A percentile compares a stretch with the other conserved stretches of the same genome.
These are phyloP conservation scores for Aquilaria agallochum DNA, from an alignment of 441 rosid species.

Conservation along the genomic window DNA sequence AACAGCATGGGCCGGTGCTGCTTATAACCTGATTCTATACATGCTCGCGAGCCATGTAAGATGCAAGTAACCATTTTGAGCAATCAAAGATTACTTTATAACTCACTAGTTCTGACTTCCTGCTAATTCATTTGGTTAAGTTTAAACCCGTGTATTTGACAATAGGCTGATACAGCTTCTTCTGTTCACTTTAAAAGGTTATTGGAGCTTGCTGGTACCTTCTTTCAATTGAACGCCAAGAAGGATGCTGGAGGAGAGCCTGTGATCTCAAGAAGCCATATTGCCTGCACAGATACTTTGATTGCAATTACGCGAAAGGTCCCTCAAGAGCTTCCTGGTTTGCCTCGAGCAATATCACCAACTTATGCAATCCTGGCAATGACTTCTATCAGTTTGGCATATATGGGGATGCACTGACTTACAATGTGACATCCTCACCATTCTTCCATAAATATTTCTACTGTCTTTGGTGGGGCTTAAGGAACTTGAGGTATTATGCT, in stretches of 20 bases:
- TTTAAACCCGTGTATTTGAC: background rate
- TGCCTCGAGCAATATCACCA: conserved; percentile 54
- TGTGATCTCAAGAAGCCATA: conserved; percentile 44
- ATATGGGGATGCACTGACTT: conserved; percentile 61
- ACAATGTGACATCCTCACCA: conserved; percentile 44
- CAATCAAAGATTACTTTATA: background rate
- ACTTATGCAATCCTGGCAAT: conserved; percentile 39
- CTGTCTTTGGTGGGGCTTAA: conserved; percentile 97
- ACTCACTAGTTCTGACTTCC: no score
- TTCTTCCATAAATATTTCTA: conserved; percentile 84
- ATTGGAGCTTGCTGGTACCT: conserved; percentile 96
- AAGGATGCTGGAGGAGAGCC: conserved; percentile 74
- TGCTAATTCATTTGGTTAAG: background rate
- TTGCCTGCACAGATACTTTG: conserved; percentile 58
- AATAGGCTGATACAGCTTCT: no score
- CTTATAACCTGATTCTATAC: conserved; percentile 76
- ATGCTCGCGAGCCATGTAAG: conserved; percentile 97
- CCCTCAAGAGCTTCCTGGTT: conserved; percentile 56
- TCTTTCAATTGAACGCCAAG: conserved; percentile 76
- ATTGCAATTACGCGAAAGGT: conserved; percentile 40
- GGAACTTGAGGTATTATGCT: conserved; percentile 63
- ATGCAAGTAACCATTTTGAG: background rate
- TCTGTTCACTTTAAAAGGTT: conserved; percentile 39
- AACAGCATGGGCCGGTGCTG: conserved; percentile 94
- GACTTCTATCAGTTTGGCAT: conserved; percentile 64